Evolutionary conservation across 805 yeast genomes (phyloP).

Genomic region (Ogataea glucozyma): DNA sequence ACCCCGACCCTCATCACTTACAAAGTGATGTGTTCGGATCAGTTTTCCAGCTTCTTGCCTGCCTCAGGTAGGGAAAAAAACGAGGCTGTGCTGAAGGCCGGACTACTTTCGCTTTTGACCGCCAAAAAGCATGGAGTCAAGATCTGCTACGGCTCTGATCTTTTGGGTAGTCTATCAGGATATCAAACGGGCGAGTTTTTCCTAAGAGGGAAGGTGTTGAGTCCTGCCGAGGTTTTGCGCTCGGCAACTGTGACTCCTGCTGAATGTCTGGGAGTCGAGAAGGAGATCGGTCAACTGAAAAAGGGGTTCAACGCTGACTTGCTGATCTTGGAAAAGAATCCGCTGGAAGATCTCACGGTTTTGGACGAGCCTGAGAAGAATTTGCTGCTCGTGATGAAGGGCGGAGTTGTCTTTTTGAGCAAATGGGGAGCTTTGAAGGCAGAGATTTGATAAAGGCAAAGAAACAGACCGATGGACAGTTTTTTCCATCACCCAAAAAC

Average conservation of each 20-base stretch:
- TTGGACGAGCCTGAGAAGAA: slow-evolving; percentile 32
- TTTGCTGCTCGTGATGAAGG: slow-evolving; percentile 28
- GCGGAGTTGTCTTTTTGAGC: slow-evolving; percentile 25
- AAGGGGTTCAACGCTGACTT: slow-evolving; percentile 31
- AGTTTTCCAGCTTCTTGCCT: slow-evolving; percentile 25
- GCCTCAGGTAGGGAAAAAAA: slow-evolving; percentile 24
- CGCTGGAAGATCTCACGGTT: slow-evolving; percentile 27
- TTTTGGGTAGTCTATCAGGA: slow-evolving; percentile 28
- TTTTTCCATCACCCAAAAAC: too few relatives aligned
- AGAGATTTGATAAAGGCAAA: neutral
- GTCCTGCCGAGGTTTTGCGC: slow-evolving; percentile 27
- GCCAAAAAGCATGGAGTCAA: slow-evolving; percentile 29
- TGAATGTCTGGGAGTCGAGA: slow-evolving; percentile 20
- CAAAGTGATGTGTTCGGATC: slow-evolving; percentile 33
- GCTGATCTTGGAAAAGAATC: slow-evolving; percentile 27
- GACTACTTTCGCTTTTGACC: slow-evolving; percentile 22
- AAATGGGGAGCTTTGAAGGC: slow-evolving; percentile 5
- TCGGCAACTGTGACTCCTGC: slow-evolving; percentile 34
- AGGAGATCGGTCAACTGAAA: slow-evolving; percentile 30
- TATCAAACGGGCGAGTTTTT: slow-evolving; percentile 33
- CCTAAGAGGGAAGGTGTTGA: slow-evolving; percentile 27
- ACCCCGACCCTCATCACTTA: slow-evolving; percentile 34
- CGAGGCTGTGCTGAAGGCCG: slow-evolving; percentile 23
- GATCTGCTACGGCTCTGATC: slow-evolving; percentile 32
- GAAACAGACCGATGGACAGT: neutral